phyloP scores from a whole-genome alignment of 2,329 filamentous ascomycete genomes.

The Aspergillus carbonarius region DNA sequence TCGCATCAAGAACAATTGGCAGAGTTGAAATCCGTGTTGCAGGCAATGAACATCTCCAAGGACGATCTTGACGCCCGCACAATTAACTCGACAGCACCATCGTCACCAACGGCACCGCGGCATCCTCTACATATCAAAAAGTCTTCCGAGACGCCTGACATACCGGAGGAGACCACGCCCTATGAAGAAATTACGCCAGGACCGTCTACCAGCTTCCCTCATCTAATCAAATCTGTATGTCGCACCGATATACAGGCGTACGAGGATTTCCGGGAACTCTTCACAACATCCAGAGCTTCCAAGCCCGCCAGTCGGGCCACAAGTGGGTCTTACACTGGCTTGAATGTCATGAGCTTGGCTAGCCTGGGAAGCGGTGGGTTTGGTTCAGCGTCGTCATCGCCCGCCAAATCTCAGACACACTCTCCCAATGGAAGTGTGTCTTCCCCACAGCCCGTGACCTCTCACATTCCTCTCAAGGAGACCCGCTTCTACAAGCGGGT shows the following conservation, averaged over 20 bases:
- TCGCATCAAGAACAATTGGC: conserved; percentile 92
- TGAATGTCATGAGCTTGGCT: conserved; percentile 59
- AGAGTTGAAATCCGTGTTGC: conserved; percentile 89
- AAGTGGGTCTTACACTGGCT: conserved; percentile 67
- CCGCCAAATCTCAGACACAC: conserved; percentile 59
- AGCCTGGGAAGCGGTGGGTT: conserved; percentile 45
- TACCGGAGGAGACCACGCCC: conserved; percentile 50
- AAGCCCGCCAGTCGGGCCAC: conserved; percentile 66
- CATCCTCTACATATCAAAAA: conserved; percentile 56
- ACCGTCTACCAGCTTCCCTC: conserved; percentile 71
- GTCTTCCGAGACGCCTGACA: conserved; percentile 61
- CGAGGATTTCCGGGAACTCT: conserved; percentile 78
- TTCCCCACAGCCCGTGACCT: conserved; percentile 46
- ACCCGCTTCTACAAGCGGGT: conserved; percentile 92
- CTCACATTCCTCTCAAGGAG: conserved; percentile 68
- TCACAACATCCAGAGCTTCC: conserved; percentile 65
- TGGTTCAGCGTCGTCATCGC: conserved; percentile 60
- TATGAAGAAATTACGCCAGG: conserved; percentile 58
- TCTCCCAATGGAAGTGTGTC: conserved; percentile 46
- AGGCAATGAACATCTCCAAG: conserved; percentile 70
- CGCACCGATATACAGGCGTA: conserved; percentile 78
- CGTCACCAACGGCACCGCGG: conserved; percentile 68
- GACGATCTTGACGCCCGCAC: conserved; percentile 69
- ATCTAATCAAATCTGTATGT: conserved; percentile 79
- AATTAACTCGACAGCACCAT: conserved; percentile 69